A percentile compares a stretch with the other conserved stretches of the same genome.
Conservation (phyloP, 345 rosid genomes). For the Viola odorata region DNA sequence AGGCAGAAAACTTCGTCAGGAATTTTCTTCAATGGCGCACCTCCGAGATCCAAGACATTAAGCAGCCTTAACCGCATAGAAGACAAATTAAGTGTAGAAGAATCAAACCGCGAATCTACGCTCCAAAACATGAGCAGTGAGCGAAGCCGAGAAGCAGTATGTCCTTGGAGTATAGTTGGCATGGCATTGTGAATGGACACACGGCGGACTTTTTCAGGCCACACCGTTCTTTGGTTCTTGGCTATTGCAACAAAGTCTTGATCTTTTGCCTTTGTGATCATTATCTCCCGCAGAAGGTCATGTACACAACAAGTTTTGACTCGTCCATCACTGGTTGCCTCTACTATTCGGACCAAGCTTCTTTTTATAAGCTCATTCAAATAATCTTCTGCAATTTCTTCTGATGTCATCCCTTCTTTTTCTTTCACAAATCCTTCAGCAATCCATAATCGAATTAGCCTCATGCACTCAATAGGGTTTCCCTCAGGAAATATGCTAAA, state of each 20-base stretch:
- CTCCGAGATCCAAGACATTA: constrained; percentile 15
- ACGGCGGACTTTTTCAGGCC: constrained; percentile 1
- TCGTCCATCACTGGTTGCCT: not conserved
- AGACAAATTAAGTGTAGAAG: not conserved
- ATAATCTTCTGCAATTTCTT: not conserved
- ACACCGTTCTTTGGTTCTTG: not conserved
- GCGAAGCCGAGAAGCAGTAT: not conserved
- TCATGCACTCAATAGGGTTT: not conserved
- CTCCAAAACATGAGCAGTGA: not conserved
- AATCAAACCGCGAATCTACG: not conserved
- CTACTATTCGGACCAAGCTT: not conserved
- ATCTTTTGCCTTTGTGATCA: not conserved
- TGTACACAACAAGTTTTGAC: not conserved
- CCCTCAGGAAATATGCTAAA: not conserved
- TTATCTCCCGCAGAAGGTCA: not conserved
- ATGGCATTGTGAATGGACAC: not conserved
- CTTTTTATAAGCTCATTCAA: not conserved
- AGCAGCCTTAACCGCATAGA: constrained; percentile 11
- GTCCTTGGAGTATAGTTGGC: not conserved
- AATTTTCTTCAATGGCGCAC: constrained; percentile 14
- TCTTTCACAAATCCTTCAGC: not conserved
- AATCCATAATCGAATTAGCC: not conserved
- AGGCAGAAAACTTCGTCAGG: constrained; percentile 10
- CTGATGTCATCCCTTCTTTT: not conserved
- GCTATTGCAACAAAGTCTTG: not conserved